Evolutionary conservation across 225 moss, liverwort and hornwort genomes (phyloP).

Genomic region (Ulota crispa): DNA sequence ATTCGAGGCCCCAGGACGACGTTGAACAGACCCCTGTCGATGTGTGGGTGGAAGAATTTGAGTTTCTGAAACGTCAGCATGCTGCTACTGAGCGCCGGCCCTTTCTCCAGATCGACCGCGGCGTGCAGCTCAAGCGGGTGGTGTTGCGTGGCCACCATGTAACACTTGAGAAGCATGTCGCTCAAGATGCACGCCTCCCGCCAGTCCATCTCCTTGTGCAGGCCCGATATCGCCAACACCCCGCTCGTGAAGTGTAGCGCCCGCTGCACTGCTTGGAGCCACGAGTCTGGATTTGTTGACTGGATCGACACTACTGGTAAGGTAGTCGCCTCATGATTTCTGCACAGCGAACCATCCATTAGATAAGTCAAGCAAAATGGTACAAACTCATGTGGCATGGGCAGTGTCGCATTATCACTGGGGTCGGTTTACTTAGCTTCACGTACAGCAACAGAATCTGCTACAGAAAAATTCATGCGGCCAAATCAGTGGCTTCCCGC

Average conservation of each 20-base stretch:
- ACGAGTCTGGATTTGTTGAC: slow-evolving; percentile 19
- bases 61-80: slow-evolving; percentile 17
- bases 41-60: slow-evolving; percentile 9
- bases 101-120: slow-evolving; percentile 38
- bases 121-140: slow-evolving; percentile 30
- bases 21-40: slow-evolving; percentile 39
- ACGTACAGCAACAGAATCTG: not conserved
- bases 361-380: not conserved
- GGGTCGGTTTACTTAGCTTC: not conserved
- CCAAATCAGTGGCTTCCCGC: not conserved
- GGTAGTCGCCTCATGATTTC: not conserved
- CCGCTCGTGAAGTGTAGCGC: slow-evolving; percentile 33
- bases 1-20: slow-evolving; percentile 28
- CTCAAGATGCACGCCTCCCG: slow-evolving; percentile 37
- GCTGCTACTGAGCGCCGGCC: slow-evolving; percentile 27
- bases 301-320: slow-evolving; percentile 28
- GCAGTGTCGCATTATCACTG: not conserved
- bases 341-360: not conserved
- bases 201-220: slow-evolving; percentile 40
- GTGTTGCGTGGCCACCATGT: slow-evolving; percentile 39
- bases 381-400: no score
- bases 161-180: slow-evolving; percentile 42
- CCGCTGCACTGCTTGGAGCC: slow-evolving; percentile 28
- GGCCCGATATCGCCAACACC: slow-evolving; percentile 26
- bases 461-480: not conserved